These are phyloP conservation scores for Tricholoma bakamatsutake DNA, from an alignment of 768 basidiomycete genomes.

Conservation along the genomic window DNA sequence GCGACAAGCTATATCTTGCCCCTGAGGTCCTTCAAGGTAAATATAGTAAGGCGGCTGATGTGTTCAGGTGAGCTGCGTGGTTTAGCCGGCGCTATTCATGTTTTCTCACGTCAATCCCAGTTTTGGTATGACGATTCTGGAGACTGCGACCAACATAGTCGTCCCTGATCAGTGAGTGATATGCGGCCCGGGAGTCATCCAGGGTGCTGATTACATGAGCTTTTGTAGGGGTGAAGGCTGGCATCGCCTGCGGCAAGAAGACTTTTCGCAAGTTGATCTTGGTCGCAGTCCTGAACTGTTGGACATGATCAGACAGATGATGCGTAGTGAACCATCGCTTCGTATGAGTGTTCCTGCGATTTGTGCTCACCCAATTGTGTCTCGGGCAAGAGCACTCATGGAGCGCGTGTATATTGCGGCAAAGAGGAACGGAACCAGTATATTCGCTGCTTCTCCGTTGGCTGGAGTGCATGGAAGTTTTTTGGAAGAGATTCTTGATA, in stretches of 20 bases:
- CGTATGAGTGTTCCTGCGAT: slow-evolving; percentile 57
- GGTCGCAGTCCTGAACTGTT: slow-evolving; percentile 61
- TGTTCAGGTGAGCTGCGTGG: slow-evolving; percentile 77
- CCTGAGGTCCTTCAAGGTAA: slow-evolving; percentile 90
- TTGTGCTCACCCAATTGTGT: slow-evolving; percentile 56
- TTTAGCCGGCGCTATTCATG: slow-evolving; percentile 22
- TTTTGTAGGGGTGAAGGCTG: slow-evolving; percentile 78
- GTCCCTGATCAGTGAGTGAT: slow-evolving; percentile 90
- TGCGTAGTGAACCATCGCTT: slow-evolving; percentile 60
- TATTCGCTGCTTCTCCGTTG: slow-evolving; percentile 57
- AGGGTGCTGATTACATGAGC: slow-evolving; percentile 21
- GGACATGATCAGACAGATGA: slow-evolving; percentile 66
- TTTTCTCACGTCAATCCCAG: slow-evolving; percentile 48
- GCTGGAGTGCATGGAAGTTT: slow-evolving; percentile 57
- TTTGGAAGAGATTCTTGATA: slow-evolving; percentile 54
- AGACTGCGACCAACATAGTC: slow-evolving; percentile 92
- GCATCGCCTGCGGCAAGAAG: slow-evolving; percentile 88
- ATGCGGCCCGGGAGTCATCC: slow-evolving; percentile 14
- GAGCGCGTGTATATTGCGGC: slow-evolving; percentile 37
- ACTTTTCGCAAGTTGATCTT: slow-evolving; percentile 82
- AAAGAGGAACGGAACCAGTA: slow-evolving; percentile 26
- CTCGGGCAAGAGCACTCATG: slow-evolving; percentile 61
- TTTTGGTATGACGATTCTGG: slow-evolving; percentile 93
- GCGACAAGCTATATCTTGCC: slow-evolving; percentile 95
- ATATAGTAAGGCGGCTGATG: slow-evolving; percentile 92